Evolutionary conservation across 257 asterid genomes (phyloP), one percentile per base, ranked within the genome.

Genomic region (Forsythia suspensa): DNA sequence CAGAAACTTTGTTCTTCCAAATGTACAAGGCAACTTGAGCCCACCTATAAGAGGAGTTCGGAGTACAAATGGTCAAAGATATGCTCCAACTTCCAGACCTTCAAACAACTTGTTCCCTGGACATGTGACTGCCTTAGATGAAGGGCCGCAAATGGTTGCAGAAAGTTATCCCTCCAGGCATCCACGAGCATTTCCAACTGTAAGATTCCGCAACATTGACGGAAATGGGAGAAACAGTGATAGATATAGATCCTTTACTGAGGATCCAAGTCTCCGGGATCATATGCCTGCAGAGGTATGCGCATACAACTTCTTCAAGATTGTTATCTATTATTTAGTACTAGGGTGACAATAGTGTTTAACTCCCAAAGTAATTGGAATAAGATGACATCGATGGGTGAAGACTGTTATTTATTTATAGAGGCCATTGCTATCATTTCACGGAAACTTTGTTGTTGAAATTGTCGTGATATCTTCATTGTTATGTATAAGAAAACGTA

Each of bases 201-300:
- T 82, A 46, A 84, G 91, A 82, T 70, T 81, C 77, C 94, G 86
- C 70, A 80, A 77, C 68, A 72, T 51, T 71, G 91, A 90, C 37
- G 82, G 90, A 83, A 82, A 79, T 80, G 88, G 89, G 40, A 86
- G 95, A 80, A 70, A 75, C 81, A 77, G 80, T 78, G 92, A 91
- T 8, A 87, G 94, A 82, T 72, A 75, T 81, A 84, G 91, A 79
- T 71, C 86, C 41, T 76, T 80, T 74, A 51, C 89, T n/a, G 87
- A 84, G 80, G 91, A 83, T 44, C 83, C 85, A 41, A 82, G 86
- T 80, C 39, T 85, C 73, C 92, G 84, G 55, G 89, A 84, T 71
- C 91, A 81, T 61, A 70, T 84, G 76, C 70, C 92, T 48, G 84
- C 82, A 39, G 91, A 91, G 97, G 97, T 91, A 76, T 80, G 88